Evolutionary conservation across 2,329 filamentous ascomycete species (phyloP).

Genomic region (Beauveria brongniartii): DNA sequence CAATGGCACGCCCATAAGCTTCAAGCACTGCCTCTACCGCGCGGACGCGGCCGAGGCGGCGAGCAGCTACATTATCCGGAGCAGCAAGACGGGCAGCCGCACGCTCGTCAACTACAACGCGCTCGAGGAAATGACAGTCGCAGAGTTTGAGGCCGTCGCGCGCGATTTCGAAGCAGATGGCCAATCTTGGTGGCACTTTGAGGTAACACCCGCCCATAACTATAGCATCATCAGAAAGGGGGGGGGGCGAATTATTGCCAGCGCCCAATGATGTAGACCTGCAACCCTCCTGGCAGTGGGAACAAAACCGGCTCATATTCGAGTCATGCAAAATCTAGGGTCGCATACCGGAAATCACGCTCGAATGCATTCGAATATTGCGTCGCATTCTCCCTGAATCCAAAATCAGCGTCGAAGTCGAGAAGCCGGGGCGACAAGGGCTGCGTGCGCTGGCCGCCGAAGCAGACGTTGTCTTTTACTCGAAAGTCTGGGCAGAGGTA

Average conservation of each 20-base stretch:
- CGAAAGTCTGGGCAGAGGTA: conserved; percentile 62
- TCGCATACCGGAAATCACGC: conserved; percentile 52
- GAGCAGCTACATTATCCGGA: conserved; percentile 63
- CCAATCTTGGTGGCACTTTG: conserved; percentile 62
- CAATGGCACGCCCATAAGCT: conserved; percentile 31
- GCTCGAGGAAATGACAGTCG: conserved; percentile 57
- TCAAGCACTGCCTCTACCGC: conserved; percentile 53
- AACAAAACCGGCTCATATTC: too few species aligned
- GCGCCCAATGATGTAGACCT: neutral
- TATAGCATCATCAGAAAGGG: neutral
- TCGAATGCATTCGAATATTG: conserved; percentile 50
- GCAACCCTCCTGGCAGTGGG: too few species aligned
- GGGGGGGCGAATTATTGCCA: neutral
- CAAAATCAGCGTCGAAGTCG: conserved; percentile 61
- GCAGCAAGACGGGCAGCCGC: conserved; percentile 47
- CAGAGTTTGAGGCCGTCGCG: conserved; percentile 47
- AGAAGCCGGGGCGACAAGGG: conserved; percentile 57
- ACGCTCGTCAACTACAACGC: conserved; percentile 65
- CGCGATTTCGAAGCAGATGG: conserved; percentile 27
- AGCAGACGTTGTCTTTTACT: conserved; percentile 68
- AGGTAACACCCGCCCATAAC: conserved; percentile 34
- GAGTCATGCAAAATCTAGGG: conserved; percentile 35
- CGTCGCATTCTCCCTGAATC: conserved; percentile 35
- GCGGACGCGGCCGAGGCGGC: conserved; percentile 46
- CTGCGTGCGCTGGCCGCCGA: conserved; percentile 50